Conservation (phyloP, 2,329 filamentous ascomycete genomes). For the Chaetomiaceae sp. region DNA sequence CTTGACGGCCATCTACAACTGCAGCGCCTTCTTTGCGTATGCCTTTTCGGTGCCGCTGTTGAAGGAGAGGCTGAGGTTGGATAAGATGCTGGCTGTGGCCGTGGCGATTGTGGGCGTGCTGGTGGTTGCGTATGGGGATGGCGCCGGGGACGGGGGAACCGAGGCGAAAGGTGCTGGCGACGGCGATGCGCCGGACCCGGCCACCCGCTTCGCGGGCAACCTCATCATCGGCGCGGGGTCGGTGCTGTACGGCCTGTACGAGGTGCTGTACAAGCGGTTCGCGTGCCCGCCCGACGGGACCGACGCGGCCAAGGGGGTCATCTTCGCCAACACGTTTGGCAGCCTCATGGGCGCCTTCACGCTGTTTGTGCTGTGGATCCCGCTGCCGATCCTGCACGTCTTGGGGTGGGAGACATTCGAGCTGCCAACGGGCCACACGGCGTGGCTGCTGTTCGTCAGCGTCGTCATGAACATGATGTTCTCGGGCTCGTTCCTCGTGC, state of each 20-base stretch:
- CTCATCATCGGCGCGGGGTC: conserved; percentile 87
- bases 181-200: conserved; percentile 38
- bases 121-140: conserved; percentile 90
- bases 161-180: neutral
- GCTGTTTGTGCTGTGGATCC: conserved; percentile 83
- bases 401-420: conserved; percentile 78
- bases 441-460: conserved; percentile 73
- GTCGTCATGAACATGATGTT: conserved; percentile 88
- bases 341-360: conserved; percentile 85
- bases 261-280: conserved; percentile 90
- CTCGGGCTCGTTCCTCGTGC: conserved; percentile 84
- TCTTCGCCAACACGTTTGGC: conserved; percentile 92
- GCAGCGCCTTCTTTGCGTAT: conserved; percentile 97
- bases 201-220: conserved; percentile 75
- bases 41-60: conserved; percentile 90
- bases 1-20: conserved; percentile 98
- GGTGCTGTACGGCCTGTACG: conserved; percentile 92
- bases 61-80: conserved; percentile 74
- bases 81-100: conserved; percentile 81
- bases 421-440: conserved; percentile 71
- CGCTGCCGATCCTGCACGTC: conserved; percentile 76
- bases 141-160: conserved; percentile 35
- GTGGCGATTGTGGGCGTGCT: conserved; percentile 87
- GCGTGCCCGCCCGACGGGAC: conserved; percentile 91
- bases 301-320: conserved; percentile 79